These are phyloP conservation scores for Fusarium sp. DNA, from an alignment of 2,329 filamentous ascomycete genomes.

Conservation along the genomic window DNA sequence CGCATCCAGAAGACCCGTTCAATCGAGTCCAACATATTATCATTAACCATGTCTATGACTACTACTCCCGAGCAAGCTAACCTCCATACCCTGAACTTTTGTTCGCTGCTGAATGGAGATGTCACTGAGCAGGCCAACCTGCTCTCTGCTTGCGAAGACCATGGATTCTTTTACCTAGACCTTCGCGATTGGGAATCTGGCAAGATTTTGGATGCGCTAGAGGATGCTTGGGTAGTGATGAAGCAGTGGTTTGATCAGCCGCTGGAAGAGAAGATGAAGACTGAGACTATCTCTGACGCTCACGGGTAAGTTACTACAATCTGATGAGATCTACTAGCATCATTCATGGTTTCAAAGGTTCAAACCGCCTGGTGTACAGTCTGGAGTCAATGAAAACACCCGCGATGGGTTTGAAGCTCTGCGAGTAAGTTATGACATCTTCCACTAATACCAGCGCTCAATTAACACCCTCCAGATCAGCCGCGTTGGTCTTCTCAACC, in stretches of 20 bases:
- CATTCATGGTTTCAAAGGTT: fast-evolving
- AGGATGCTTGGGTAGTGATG: neutral
- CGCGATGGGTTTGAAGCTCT: neutral
- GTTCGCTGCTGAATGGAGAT: neutral
- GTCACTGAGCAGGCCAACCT: neutral
- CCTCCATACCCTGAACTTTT: neutral
- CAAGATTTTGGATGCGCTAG: neutral
- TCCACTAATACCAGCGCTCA: fast-evolving
- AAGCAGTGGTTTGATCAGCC: neutral
- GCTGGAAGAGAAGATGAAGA: neutral
- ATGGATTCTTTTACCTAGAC: neutral
- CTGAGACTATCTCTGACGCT: neutral
- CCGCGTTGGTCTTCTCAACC: neutral
- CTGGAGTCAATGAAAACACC: neutral
- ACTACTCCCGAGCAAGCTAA: neutral
- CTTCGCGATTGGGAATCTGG: neutral
- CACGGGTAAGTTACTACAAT: neutral
- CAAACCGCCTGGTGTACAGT: neutral
- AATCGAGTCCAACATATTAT: too few species aligned
- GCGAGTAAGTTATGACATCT: neutral
- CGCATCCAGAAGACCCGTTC: too few species aligned
- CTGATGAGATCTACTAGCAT: fast-evolving
- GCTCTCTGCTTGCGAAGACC: neutral
- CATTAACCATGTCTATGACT: neutral
- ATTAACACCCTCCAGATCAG: neutral